Base-by-base conservation (phyloP, 1,139 yeast species). In the Candida smagusa region DNA sequence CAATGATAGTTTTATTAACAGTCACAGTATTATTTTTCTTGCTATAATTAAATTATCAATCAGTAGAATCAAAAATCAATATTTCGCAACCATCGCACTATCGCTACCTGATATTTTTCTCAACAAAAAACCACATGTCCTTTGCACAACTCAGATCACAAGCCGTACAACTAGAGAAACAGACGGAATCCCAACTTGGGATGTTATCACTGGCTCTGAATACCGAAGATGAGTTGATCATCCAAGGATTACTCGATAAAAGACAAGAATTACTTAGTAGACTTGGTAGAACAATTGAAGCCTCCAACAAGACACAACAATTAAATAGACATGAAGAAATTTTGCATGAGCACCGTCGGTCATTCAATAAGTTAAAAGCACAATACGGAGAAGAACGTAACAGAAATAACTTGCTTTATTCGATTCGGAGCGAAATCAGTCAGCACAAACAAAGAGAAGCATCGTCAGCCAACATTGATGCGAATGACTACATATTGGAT, bases 281-380 rank as follows among this genome's bases (percentile, higher is more conserved):
- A 39, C 52, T 75, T 44, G 67, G 63, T 42, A 59, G 73, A 33
- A 62, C 70, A 28, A 61, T 79, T 33, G 88, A 84, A 37, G 60
- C 69, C n/a, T 66, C 82, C 6, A 77, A 92, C 0, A 86, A 87
- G 59, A 60, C 81, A 28, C 92, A 86, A 52, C 97, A 92, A 56
- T 65, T 89, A 33, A 79, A 83, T 39, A 79, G 97, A 42, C 96
- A 89, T 57, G 78, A 77, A 50, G 96, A 89, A 57, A 75, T 78
- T 22, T 65, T 88, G 26, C 74, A 68, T 38, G 95, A 89, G 39
- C 94, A 87, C 58, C 71, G 76, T 59, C 61, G 69, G 36, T 84
- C 82, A 43, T 84, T 77, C 51, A 61, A 65, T 33, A 75, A 85
- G 45, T 75, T 90, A 37, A 67, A 75, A 45, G 59, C 72, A 6